Percentiles rank a stretch among this genome's conserved stretches.
phyloP scores from a whole-genome alignment of 2,329 filamentous ascomycete genomes.

The Aspergillus awamori region DNA sequence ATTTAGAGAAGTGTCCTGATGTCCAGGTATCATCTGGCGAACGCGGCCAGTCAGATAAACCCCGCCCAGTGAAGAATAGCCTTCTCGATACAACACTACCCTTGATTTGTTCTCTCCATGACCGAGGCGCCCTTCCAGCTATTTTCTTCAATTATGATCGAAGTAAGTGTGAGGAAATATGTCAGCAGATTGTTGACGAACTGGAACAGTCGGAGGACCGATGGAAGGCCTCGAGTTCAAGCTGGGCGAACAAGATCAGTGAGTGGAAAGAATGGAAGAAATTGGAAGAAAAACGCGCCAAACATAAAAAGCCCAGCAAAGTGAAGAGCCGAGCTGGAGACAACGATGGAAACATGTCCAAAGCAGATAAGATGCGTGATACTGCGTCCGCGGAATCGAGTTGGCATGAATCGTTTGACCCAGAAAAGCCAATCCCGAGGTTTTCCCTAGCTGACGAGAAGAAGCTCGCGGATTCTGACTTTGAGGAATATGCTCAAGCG shows the following conservation, averaged over 20 bases:
- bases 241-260: slow-evolving; percentile 64
- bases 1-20: no score
- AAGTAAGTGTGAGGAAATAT: slow-evolving; percentile 63
- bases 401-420: slow-evolving; percentile 67
- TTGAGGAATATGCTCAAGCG: slow-evolving; percentile 57
- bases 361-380: slow-evolving; percentile 60
- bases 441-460: slow-evolving; percentile 63
- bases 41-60: slow-evolving; percentile 17
- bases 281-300: slow-evolving; percentile 35
- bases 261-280: slow-evolving; percentile 54
- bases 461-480: slow-evolving; percentile 60
- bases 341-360: slow-evolving; percentile 52
- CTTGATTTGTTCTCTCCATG: slow-evolving; percentile 51
- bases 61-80: slow-evolving; percentile 27
- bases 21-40: slow-evolving; percentile 18
- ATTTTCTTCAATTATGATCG: slow-evolving; percentile 80
- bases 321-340: slow-evolving; percentile 27
- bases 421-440: slow-evolving; percentile 57
- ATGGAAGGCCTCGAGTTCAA: slow-evolving; percentile 46
- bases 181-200: slow-evolving; percentile 54
- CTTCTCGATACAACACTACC: slow-evolving; percentile 56
- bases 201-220: slow-evolving; percentile 57
- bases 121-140: slow-evolving; percentile 68
- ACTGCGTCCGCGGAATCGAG: slow-evolving; percentile 58
- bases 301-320: slow-evolving; percentile 48